Percentiles rank a stretch among this genome's conserved stretches.
phyloP scores from a whole-genome alignment of 768 basidiomycete species.

The Kwoniella sp. region DNA sequence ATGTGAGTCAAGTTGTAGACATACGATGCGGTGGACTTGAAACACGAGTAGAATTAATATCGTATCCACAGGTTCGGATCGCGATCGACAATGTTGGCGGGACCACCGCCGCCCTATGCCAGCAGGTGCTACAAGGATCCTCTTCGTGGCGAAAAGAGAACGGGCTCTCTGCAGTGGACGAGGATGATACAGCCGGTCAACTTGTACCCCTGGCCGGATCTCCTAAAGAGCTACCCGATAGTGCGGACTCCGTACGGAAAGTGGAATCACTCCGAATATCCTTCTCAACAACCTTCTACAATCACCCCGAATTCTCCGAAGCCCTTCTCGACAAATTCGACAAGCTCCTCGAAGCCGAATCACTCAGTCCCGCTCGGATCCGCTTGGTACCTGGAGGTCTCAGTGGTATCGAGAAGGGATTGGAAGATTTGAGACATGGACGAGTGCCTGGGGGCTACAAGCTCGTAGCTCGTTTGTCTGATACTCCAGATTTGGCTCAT shows the following conservation, averaged over 20 bases:
- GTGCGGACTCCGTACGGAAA: slow-evolving; percentile 14
- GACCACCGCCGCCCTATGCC: slow-evolving; percentile 26
- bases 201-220: slow-evolving; percentile 38
- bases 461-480: slow-evolving; percentile 30
- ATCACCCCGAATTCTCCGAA: slow-evolving; percentile 32
- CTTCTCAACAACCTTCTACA: slow-evolving; percentile 45
- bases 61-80: slow-evolving; percentile 24
- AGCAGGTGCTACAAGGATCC: slow-evolving; percentile 30
- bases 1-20: slow-evolving; percentile 23
- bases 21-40: not conserved
- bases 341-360: slow-evolving; percentile 13
- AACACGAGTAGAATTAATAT: not conserved
- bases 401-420: slow-evolving; percentile 35
- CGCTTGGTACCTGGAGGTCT: slow-evolving; percentile 28
- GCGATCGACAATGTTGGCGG: slow-evolving; percentile 40
- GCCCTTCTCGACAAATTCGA: slow-evolving; percentile 24
- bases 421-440: slow-evolving; percentile 33
- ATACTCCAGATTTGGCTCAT: slow-evolving; percentile 12
- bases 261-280: slow-evolving; percentile 29
- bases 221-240: slow-evolving; percentile 8
- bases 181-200: slow-evolving; percentile 3
- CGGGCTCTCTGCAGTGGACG: not conserved
- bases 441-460: slow-evolving; percentile 37
- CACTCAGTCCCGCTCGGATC: slow-evolving; percentile 24
- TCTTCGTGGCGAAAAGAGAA: slow-evolving; percentile 8